Percentiles rank a stretch among this genome's conserved stretches.
Evolutionary conservation across 257 asterid species (phyloP).

Genomic region (Dorcoceras hygrometricum): DNA sequence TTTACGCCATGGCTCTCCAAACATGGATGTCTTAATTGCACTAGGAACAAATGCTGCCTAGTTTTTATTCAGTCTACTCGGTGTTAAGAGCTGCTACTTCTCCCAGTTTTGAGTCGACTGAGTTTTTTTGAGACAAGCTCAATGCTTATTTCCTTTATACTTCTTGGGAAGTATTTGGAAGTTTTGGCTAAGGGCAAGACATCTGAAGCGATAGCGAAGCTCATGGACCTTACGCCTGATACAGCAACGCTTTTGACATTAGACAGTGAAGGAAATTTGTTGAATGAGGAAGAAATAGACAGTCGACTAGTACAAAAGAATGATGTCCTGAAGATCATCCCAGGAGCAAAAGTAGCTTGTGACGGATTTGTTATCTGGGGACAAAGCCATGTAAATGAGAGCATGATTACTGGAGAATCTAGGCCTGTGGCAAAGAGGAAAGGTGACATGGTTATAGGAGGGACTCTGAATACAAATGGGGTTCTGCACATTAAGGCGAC

Average conservation of each 20-base stretch:
- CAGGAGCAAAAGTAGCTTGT: slow-evolving; percentile 61
- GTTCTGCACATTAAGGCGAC: slow-evolving; percentile 55
- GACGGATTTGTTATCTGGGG: slow-evolving; percentile 68
- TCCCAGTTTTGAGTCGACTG: slow-evolving; percentile 43
- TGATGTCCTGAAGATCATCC: slow-evolving; percentile 57
- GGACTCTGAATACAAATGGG: slow-evolving; percentile 54
- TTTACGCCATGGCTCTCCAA: slow-evolving; percentile 48
- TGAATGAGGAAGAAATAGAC: slow-evolving; percentile 56
- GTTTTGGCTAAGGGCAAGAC: slow-evolving; percentile 69
- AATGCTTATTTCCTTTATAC: slow-evolving; percentile 65
- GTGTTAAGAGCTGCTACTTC: slow-evolving; percentile 50
- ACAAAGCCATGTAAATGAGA: slow-evolving; percentile 53
- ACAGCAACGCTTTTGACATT: slow-evolving; percentile 40
- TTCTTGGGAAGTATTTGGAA: slow-evolving; percentile 64
- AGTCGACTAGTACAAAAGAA: slow-evolving; percentile 50
- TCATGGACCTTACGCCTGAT: slow-evolving; percentile 58
- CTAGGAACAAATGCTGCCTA: slow-evolving; percentile 73
- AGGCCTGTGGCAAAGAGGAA: slow-evolving; percentile 44
- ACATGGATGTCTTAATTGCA: slow-evolving; percentile 68
- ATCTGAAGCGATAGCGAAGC: slow-evolving; percentile 67
- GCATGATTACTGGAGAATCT: slow-evolving; percentile 77
- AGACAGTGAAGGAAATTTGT: slow-evolving; percentile 40
- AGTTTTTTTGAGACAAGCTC: slow-evolving; percentile 70
- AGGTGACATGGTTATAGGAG: slow-evolving; percentile 59
- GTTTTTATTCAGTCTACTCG: slow-evolving; percentile 57